phyloP scores from a whole-genome alignment of 345 rosid species.

The Mercurialis annua region DNA sequence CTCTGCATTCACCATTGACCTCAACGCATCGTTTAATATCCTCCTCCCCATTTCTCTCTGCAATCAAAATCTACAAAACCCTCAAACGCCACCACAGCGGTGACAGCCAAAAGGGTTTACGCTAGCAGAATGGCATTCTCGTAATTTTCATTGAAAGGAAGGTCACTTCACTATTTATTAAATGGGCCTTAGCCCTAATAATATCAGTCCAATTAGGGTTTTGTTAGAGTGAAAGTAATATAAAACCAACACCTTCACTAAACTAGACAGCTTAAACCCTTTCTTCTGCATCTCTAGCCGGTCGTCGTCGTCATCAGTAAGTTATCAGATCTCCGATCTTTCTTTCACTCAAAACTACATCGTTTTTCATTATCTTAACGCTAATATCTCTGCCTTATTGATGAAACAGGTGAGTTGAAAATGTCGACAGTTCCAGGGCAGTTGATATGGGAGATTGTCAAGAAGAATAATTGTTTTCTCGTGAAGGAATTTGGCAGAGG shows the following conservation, averaged over 20 bases:
- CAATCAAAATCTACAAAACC: background rate
- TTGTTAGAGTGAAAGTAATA: background rate
- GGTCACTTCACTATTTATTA: no score
- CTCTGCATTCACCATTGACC: conserved; percentile 85
- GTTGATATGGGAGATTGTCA: conserved; percentile 22
- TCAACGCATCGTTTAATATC: conserved; percentile 80
- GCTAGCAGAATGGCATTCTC: no score
- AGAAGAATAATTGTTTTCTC: conserved; percentile 18
- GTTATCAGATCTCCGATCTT: background rate
- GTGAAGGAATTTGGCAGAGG: conserved; percentile 25
- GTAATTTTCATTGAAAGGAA: no score
- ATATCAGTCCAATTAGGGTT: background rate
- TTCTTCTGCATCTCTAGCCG: no score
- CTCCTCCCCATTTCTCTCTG: conserved; percentile 71
- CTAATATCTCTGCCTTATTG: no score
- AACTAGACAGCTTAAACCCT: background rate
- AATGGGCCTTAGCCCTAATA: no score
- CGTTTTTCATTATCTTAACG: background rate
- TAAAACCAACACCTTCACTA: background rate
- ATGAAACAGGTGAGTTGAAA: background rate
- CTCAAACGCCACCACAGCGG: background rate
- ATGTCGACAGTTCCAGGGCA: conserved; percentile 21
- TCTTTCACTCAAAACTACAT: background rate
- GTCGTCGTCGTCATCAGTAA: background rate
- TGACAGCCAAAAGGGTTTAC: no score